Evolutionary conservation across 441 rosid genomes (phyloP).

Genomic region (Dalechampia spathulata): DNA sequence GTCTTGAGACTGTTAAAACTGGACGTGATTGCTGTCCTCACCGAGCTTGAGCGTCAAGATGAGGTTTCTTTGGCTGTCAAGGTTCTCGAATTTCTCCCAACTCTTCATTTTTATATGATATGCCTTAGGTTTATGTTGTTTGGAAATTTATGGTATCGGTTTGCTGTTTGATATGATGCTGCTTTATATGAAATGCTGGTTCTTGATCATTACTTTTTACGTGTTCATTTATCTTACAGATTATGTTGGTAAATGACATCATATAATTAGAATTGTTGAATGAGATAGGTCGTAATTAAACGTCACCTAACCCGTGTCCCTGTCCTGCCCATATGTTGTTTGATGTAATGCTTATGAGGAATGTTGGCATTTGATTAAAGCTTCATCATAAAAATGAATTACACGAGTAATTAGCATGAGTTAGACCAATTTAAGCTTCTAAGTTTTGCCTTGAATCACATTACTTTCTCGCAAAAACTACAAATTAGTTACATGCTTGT

Average conservation of each 20-base stretch:
- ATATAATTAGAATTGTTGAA: too few relatives aligned
- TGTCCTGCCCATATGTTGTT: conserved; percentile 29
- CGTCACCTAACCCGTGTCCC: too few relatives aligned
- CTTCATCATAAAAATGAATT: neutral
- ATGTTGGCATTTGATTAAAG: neutral
- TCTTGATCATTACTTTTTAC: too few relatives aligned
- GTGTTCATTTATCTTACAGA: too few relatives aligned
- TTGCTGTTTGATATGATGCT: too few relatives aligned
- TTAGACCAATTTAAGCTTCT: neutral
- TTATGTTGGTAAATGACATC: too few relatives aligned
- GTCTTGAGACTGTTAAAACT: conserved; percentile 71
- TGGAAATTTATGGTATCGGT: too few relatives aligned
- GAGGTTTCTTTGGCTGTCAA: conserved; percentile 63
- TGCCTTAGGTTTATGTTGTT: too few relatives aligned
- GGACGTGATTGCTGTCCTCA: conserved; percentile 74
- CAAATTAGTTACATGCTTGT: neutral
- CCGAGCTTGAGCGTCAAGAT: conserved; percentile 85
- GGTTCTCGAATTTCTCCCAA: conserved; percentile 25
- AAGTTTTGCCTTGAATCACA: too few relatives aligned
- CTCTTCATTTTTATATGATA: neutral
- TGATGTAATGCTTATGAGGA: conserved; percentile 37
- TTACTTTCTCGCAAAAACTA: neutral
- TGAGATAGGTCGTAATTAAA: too few relatives aligned
- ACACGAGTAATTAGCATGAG: too few relatives aligned
- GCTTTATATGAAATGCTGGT: too few relatives aligned